These are phyloP conservation scores for Clohesyomyces aquaticus DNA, from an alignment of 495 filamentous ascomycete species.

Conservation along the genomic window DNA sequence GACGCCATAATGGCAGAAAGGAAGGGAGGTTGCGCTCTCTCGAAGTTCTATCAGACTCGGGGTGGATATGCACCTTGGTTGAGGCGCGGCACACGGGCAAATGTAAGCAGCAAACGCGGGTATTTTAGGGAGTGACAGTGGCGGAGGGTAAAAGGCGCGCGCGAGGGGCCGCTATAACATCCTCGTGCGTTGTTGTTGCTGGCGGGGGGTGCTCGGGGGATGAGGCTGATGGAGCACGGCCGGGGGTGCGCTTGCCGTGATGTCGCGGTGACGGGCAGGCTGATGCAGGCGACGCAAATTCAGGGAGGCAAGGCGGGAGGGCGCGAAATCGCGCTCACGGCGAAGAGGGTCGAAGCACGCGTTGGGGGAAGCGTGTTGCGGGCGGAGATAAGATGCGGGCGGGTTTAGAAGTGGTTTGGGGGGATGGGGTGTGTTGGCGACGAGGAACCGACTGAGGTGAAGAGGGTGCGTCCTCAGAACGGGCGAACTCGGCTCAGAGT, in stretches of 20 bases:
- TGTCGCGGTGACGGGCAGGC: conserved; percentile 31
- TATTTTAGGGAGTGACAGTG: conserved; percentile 16
- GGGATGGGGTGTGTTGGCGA: conserved; percentile 19
- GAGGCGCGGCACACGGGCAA: neutral
- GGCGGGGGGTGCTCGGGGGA: conserved; percentile 26
- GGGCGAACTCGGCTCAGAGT: neutral
- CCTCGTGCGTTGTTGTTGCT: conserved; percentile 26
- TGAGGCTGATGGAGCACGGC: conserved; percentile 34
- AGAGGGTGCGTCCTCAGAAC: conserved; percentile 1
- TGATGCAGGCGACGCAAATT: conserved; percentile 29
- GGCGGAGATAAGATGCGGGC: conserved; percentile 34
- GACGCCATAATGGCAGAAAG: conserved; percentile 66
- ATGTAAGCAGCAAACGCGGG: conserved; percentile 24
- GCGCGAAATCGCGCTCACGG: conserved; percentile 24
- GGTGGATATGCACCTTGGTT: neutral
- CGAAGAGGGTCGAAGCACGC: conserved; percentile 23
- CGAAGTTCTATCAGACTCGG: neutral
- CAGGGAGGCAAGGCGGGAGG: conserved; percentile 26
- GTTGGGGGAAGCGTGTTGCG: conserved; percentile 34
- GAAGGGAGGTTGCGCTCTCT: conserved; percentile 3
- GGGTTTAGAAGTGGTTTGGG: conserved; percentile 18
- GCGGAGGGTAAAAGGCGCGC: conserved; percentile 26
- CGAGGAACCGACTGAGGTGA: neutral
- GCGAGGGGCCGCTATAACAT: conserved; percentile 30
- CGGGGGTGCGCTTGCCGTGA: conserved; percentile 34